Base-by-base conservation (phyloP, 2,329 filamentous ascomycete genomes). In the Microdochium nivale region DNA sequence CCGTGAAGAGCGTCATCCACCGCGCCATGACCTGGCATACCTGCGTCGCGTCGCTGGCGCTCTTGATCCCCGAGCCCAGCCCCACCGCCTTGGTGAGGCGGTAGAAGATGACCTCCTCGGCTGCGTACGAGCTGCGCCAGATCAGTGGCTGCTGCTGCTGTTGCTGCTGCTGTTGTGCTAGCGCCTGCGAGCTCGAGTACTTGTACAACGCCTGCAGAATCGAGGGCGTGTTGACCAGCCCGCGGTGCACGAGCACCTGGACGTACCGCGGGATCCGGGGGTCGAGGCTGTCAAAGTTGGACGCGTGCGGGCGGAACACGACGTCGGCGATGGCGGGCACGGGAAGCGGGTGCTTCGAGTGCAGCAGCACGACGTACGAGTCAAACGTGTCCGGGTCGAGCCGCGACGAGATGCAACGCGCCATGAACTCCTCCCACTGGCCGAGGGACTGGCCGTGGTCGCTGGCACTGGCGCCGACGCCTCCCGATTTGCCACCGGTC, bases 71-170 rank as follows among this genome's bases (percentile, higher is more conserved):
- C 1, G 63, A 67, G 0, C 75, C 79, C 48, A 79, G 71, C 1
- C 76, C 86, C 49, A 97, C 90, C 0, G 86, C 87, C 69, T 95
- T 96, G 2, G 90, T 89, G 49, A 99, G 90, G 3, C 91, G 84
- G 67, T 96, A 95, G 62, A 96, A 86, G 69, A 97, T 88, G 49
- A 94, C 85, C 70, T 96, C 96, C 65, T 99, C 94, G 0, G 86
- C 67, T 54, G 71, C 71, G 56, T 80, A 83, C 1, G 81, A 84
- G 63, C 68, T 78, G 49, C 65, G 70, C 81, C 81, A 86, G 27
- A 64, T 37, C 30, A 50, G 53, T 1, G 55, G 48, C 21, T 62
- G 55, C 14, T 59, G 44, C 4, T 58, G 53, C 25, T 21, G 21
- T 19, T 44, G 40, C 19, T 44, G 40, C 19, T 44, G 40, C 25